Conservation (phyloP, 352 stramenopile genomes). For the Pythium chondricola region DNA sequence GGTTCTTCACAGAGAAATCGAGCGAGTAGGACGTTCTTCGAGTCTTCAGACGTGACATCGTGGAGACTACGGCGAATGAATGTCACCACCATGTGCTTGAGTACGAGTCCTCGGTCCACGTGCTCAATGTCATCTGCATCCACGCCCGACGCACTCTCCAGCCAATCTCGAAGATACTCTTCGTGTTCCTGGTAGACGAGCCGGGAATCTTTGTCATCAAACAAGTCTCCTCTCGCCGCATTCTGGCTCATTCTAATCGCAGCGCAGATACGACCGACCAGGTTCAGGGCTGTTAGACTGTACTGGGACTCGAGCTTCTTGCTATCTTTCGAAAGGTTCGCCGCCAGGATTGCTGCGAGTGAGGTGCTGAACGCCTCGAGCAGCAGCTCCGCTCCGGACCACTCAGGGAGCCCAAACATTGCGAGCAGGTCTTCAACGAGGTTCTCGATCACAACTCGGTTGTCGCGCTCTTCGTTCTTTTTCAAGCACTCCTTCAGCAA, state of each 20-base stretch:
- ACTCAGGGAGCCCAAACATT: conserved; percentile 80
- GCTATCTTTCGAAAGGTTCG: conserved; percentile 43
- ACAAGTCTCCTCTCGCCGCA: conserved; percentile 17
- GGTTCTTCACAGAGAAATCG: conserved; percentile 37
- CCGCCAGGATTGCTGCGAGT: conserved; percentile 54
- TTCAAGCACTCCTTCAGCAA: conserved; percentile 77
- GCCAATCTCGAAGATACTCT: conserved; percentile 10
- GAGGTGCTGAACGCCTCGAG: conserved; percentile 62
- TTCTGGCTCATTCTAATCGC: conserved; percentile 62
- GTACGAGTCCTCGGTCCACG: conserved; percentile 16
- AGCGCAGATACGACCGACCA: conserved; percentile 74
- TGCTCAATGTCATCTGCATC: conserved; percentile 8
- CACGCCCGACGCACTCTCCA: conserved; percentile 13
- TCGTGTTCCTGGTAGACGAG: conserved; percentile 47
- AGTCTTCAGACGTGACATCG: conserved; percentile 37
- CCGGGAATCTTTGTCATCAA: conserved; percentile 43
- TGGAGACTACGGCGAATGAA: conserved; percentile 31
- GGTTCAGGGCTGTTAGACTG: conserved; percentile 53
- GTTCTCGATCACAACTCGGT: conserved; percentile 71
- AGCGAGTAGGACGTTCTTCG: conserved; percentile 43
- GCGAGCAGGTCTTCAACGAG: conserved; percentile 79
- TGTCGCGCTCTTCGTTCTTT: conserved; percentile 73
- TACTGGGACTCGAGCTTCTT: conserved; percentile 68
- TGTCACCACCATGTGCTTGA: conserved; percentile 64
- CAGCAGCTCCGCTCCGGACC: conserved; percentile 65